These are phyloP conservation scores for Quercus engelmannii DNA, from an alignment of 306 rosid species.

Conservation along the genomic window DNA sequence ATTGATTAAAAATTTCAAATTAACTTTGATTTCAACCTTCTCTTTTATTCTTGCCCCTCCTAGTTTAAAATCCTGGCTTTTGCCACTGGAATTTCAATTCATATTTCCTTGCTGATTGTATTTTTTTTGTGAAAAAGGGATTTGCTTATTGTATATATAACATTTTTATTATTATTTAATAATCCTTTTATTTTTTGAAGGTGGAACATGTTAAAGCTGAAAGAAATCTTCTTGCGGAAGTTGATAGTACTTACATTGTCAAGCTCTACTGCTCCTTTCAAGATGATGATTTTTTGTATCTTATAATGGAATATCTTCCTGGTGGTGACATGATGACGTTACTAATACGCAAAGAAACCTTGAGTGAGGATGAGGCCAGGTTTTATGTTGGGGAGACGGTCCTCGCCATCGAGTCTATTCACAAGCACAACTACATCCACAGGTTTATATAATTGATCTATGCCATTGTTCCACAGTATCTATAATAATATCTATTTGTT, in stretches of 20 bases:
- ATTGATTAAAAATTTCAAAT: too few species aligned
- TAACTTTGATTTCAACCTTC: too few species aligned
- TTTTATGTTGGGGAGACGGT: constrained; percentile 87
- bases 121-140: background rate
- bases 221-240: constrained; percentile 88
- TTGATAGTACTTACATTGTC: constrained; percentile 82
- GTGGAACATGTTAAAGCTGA: constrained; percentile 95
- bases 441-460: constrained; percentile 36
- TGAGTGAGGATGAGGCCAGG: constrained; percentile 74
- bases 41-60: too few species aligned
- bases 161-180: background rate
- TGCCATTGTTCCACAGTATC: background rate
- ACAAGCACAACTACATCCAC: constrained; percentile 83
- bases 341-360: constrained; percentile 77
- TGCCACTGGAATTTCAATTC: background rate
- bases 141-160: background rate
- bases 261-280: constrained; percentile 89
- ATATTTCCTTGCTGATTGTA: background rate
- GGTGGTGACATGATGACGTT: constrained; percentile 97
- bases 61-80: too few species aligned
- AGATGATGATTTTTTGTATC: constrained; percentile 83
- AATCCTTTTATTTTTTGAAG: constrained; percentile 28
- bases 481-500: background rate
- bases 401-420: constrained; percentile 90
- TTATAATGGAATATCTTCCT: constrained; percentile 86